Evolutionary conservation across 2,329 filamentous ascomycete genomes (phyloP).

Genomic region (Nakataea oryzae): DNA sequence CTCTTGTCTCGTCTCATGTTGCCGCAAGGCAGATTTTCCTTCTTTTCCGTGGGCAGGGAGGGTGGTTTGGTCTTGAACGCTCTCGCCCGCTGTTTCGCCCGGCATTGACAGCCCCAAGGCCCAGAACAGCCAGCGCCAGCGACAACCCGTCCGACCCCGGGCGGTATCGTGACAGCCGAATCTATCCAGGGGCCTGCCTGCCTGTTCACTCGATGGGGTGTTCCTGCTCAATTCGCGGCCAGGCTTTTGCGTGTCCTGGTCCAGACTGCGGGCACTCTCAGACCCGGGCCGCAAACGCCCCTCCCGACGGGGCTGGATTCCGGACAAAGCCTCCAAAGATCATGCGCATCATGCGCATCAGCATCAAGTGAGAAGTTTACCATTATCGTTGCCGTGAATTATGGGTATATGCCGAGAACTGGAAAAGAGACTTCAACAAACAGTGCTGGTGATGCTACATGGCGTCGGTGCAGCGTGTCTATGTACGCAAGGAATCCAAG

Average conservation of each 20-base stretch:
- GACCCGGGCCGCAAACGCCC: too few relatives aligned
- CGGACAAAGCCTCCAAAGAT: too few relatives aligned
- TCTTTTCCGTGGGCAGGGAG: too few relatives aligned
- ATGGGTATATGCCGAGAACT: not conserved
- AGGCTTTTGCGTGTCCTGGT: too few relatives aligned
- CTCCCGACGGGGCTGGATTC: too few relatives aligned
- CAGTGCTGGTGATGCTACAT: not conserved
- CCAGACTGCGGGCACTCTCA: too few relatives aligned
- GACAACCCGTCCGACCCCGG: too few relatives aligned
- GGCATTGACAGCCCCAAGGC: not conserved
- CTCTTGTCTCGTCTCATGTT: too few relatives aligned
- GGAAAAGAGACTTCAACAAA: not conserved
- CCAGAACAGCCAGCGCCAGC: not conserved
- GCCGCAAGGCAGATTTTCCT: too few relatives aligned
- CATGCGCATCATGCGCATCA: not conserved
- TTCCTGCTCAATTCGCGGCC: not conserved
- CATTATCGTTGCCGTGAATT: not conserved
- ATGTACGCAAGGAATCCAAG: not conserved
- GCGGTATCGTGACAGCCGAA: not conserved
- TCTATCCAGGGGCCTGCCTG: not conserved
- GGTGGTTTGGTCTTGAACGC: not conserved
- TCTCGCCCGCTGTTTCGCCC: not conserved
- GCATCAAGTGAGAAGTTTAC: not conserved
- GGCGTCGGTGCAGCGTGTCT: not conserved
- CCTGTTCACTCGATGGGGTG: too few relatives aligned